A percentile compares a stretch with the other conserved stretches of the same genome.
Evolutionary conservation across 192 early-diverging fungal genomes (phyloP).

Genomic region (Rhizophagus sp.): DNA sequence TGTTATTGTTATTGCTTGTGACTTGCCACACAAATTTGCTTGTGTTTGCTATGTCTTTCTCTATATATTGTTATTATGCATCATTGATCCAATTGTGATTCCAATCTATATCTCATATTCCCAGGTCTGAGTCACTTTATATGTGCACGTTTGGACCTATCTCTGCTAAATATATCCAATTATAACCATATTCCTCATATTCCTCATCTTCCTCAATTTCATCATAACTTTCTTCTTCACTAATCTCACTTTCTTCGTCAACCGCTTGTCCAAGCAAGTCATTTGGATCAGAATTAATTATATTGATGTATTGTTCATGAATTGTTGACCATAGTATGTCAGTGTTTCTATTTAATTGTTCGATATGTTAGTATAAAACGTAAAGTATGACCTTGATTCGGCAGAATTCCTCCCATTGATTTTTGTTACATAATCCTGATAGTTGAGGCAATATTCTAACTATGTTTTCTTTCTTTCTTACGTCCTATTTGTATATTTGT

Average conservation of each 20-base stretch:
- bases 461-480: too few species aligned
- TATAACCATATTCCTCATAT: neutral
- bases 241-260: neutral
- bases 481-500: too few species aligned
- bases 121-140: neutral
- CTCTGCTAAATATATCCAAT: neutral
- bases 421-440: too few species aligned
- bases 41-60: too few species aligned
- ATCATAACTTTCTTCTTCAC: neutral
- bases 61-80: neutral
- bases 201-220: neutral
- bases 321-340: neutral
- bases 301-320: neutral
- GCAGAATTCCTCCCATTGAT: too few species aligned
- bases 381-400: too few species aligned
- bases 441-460: too few species aligned
- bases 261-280: neutral
- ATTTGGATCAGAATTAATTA: neutral
- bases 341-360: neutral
- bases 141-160: neutral
- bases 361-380: neutral
- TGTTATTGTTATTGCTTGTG: too few species aligned
- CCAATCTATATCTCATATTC: neutral
- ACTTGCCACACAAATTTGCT: too few species aligned
- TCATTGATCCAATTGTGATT: neutral